Evolutionary conservation across 495 filamentous ascomycete species (phyloP), one percentile per base, ranked within the genome.

Genomic region (Aspergillus cavernicola): DNA sequence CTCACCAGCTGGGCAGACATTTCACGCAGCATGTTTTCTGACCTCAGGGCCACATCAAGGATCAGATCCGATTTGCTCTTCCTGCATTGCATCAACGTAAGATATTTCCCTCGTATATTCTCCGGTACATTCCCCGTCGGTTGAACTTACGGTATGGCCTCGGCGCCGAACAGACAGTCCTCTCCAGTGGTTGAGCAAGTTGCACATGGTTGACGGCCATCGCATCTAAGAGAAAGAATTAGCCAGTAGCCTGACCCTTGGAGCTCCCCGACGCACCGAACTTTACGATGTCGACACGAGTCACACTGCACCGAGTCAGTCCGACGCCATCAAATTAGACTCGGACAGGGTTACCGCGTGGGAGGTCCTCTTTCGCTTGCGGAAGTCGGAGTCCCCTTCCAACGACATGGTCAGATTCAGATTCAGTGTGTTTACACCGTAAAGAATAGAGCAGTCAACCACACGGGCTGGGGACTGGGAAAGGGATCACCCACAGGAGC

Each of bases 41-140:
- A 52, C 6, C 50, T 26, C 10, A 52, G 28, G 8, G 31, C 50
- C 38, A 52, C 50, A 28, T 52, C 50, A 1, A 52, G 50, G 23
- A 52, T 52, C 5, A 52, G 16, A 36, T 52, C 50, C 19, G 50
- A 52, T 15, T 52, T 52, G 50, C 50, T 52, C 39, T 52, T 52
- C 7, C 50, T 52, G 39, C 15, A 6, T 4, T 28, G 18, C 24
- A 8, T 2, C 32, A 10, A 11, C 3, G 37, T 40, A 4, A 35
- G 32, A 37, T 5, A 16, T 13, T 37, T 10, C 16, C 16, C 3
- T 11, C 37, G 16, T 20, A 9, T 35, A 3, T n/a, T 35, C 3
- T 35, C 12, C 22, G 35, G 32, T 8, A 38, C 35, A 38, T 38
- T 16, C 35, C 35, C 32, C 32, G 32, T n/a, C 35, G 35, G 15